A percentile compares a stretch with the other conserved stretches of the same genome.
These are phyloP conservation scores for Darksidea phi DNA, from an alignment of 495 filamentous ascomycete species.

Conservation along the genomic window DNA sequence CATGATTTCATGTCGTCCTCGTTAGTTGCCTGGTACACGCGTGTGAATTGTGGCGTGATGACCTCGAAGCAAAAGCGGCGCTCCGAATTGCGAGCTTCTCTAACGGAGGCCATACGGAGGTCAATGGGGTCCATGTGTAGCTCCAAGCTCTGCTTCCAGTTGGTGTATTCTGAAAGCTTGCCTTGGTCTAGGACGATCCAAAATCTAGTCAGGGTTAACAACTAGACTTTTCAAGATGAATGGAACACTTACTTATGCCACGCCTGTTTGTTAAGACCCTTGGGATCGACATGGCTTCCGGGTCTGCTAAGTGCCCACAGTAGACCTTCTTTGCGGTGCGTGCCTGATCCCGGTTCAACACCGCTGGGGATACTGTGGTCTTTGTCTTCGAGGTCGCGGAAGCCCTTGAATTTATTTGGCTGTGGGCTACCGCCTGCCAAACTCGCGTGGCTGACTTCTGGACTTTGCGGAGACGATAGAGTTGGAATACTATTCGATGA, in stretches of 20 bases:
- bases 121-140: constrained; percentile 99
- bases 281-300: constrained; percentile 91
- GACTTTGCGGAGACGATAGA: constrained; percentile 36
- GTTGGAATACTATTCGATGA: constrained; percentile 26
- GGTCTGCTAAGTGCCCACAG: constrained; percentile 92
- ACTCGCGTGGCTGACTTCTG: constrained; percentile 41
- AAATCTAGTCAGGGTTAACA: constrained; percentile 58
- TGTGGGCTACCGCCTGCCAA: constrained; percentile 50
- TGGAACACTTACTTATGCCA: constrained; percentile 91
- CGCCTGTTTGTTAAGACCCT: constrained; percentile 90
- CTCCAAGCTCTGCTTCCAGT: constrained; percentile 97
- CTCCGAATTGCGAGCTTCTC: constrained; percentile 90
- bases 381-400: constrained; percentile 85
- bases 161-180: constrained; percentile 94
- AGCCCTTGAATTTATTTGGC: constrained; percentile 76
- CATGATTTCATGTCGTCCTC: constrained; percentile 97
- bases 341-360: constrained; percentile 48
- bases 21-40: constrained; percentile 95
- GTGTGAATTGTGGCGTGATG: constrained; percentile 93
- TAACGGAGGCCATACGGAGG: constrained; percentile 91
- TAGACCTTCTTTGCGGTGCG: constrained; percentile 83
- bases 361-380: constrained; percentile 49
- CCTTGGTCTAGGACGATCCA: constrained; percentile 98
- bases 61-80: constrained; percentile 97
- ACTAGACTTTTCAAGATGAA: background rate